phyloP scores from a whole-genome alignment of 2,329 filamentous ascomycete species.

The Cryphonectria japonica region DNA sequence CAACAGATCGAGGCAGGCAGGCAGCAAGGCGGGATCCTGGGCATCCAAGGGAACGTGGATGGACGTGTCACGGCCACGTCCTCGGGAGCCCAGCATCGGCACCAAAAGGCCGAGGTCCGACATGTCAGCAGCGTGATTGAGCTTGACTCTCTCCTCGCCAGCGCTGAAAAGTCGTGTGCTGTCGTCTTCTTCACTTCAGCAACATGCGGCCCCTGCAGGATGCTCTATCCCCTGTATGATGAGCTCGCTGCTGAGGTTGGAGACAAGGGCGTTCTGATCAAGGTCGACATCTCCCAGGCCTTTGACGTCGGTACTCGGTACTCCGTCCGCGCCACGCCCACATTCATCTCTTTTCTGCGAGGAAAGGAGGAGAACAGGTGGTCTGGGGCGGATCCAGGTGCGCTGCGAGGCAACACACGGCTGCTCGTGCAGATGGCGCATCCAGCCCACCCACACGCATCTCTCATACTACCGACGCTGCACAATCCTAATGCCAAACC shows the following conservation, averaged over 20 bases:
- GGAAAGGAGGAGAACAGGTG: slow-evolving; percentile 79
- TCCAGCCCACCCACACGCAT: slow-evolving; percentile 75
- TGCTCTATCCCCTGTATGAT: slow-evolving; percentile 81
- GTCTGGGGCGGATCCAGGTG: slow-evolving; percentile 73
- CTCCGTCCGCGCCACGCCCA: slow-evolving; percentile 77
- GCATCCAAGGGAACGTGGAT: slow-evolving; percentile 49
- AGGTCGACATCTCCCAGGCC: slow-evolving; percentile 76
- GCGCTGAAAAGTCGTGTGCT: slow-evolving; percentile 69
- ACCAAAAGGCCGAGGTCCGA: slow-evolving; percentile 56
- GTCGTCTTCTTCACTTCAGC: slow-evolving; percentile 92
- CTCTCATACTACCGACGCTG: slow-evolving; percentile 71
- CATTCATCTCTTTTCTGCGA: slow-evolving; percentile 82
- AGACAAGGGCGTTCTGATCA: slow-evolving; percentile 72
- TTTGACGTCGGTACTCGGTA: slow-evolving; percentile 68
- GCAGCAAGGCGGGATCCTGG: slow-evolving; percentile 53
- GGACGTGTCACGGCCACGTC: slow-evolving; percentile 32
- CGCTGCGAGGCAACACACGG: slow-evolving; percentile 72
- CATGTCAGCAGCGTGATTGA: slow-evolving; percentile 62
- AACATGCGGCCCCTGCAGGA: slow-evolving; percentile 83
- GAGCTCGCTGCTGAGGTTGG: slow-evolving; percentile 75
- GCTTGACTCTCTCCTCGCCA: slow-evolving; percentile 62
- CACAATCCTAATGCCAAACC: slow-evolving; percentile 65
- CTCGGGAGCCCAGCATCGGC: slow-evolving; percentile 31
- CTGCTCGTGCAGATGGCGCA: slow-evolving; percentile 76
- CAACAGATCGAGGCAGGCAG: slow-evolving; percentile 55